phyloP scores from a whole-genome alignment of 306 rosid species.

The Begonia peltatifolia region DNA sequence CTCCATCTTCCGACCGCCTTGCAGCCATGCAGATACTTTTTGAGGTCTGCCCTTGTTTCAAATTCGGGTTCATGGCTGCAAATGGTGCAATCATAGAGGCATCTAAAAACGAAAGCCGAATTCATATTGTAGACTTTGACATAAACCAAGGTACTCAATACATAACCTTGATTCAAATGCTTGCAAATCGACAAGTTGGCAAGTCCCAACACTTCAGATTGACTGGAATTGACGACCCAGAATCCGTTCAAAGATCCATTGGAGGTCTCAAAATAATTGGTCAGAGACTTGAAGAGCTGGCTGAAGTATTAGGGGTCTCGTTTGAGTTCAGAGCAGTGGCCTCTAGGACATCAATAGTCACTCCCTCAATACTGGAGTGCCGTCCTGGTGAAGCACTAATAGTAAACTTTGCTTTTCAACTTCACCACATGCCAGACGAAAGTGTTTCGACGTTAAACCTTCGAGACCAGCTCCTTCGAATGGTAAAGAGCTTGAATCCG shows the following conservation, averaged over 20 bases:
- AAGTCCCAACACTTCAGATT: conserved; percentile 55
- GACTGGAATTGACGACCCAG: conserved; percentile 91
- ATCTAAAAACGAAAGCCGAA: conserved; percentile 45
- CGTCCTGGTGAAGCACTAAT: conserved; percentile 71
- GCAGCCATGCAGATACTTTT: conserved; percentile 97
- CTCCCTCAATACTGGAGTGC: conserved; percentile 59
- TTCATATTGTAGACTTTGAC: conserved; percentile 83
- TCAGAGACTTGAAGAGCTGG: conserved; percentile 71
- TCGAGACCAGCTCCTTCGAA: conserved; percentile 80
- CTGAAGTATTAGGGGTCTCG: conserved; percentile 50
- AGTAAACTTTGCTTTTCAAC: conserved; percentile 85
- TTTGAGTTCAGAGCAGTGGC: conserved; percentile 74
- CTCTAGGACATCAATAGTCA: conserved; percentile 46
- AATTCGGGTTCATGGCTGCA: conserved; percentile 84
- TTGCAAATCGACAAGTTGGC: conserved; percentile 36
- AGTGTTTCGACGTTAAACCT: conserved; percentile 79
- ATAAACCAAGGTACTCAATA: conserved; percentile 91
- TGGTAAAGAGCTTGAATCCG: conserved; percentile 82
- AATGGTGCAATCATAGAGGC: conserved; percentile 79
- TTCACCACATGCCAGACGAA: conserved; percentile 98
- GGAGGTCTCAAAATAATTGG: conserved; percentile 86
- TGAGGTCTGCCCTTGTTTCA: conserved; percentile 95
- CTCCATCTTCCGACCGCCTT: conserved; percentile 82
- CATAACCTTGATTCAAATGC: conserved; percentile 58
- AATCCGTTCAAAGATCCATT: conserved; percentile 69